These are phyloP conservation scores for Acorus gramineus DNA, from an alignment of 106 monocot genomes.

Conservation along the genomic window DNA sequence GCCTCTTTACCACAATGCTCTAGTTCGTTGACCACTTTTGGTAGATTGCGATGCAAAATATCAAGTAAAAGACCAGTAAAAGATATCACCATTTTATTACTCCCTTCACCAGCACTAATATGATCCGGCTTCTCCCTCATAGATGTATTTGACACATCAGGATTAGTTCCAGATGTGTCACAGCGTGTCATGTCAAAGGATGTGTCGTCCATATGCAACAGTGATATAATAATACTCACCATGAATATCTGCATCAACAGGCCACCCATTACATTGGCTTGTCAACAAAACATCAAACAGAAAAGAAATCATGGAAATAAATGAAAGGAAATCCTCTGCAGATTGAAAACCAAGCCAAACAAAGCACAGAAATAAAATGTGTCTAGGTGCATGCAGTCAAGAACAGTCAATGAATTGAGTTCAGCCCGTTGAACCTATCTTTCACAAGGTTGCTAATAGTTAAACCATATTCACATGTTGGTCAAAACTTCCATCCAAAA, in stretches of 20 bases:
- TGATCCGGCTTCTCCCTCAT: constrained; percentile 14
- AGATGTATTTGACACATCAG: constrained; percentile 1
- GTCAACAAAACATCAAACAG: no score
- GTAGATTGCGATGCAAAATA: constrained; percentile 50
- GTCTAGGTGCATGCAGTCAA: no score
- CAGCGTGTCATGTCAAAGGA: constrained; percentile 24
- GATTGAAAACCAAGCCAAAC: no score
- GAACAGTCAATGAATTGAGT: no score
- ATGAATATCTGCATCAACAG: constrained; percentile 53
- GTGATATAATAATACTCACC: constrained; percentile 61
- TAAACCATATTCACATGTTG: no score
- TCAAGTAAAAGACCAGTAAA: constrained; percentile 61
- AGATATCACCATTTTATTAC: constrained; percentile 39
- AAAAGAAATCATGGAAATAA: no score
- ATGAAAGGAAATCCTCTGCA: no score
- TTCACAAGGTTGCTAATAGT: no score
- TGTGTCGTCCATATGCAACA: constrained; percentile 58
- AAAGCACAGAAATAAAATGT: no score
- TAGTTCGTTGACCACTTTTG: constrained; percentile 20
- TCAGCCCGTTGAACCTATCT: no score
- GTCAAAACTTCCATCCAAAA: no score
- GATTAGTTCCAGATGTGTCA: constrained; percentile 12
- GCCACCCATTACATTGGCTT: no score
- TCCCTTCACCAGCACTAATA: constrained; percentile 27
- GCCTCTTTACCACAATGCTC: constrained; percentile 49